Percentiles rank a stretch among this genome's conserved stretches.
These are phyloP conservation scores for Brachypodium distachyon DNA, from an alignment of 202 grass and related monocot species.

Conservation along the genomic window DNA sequence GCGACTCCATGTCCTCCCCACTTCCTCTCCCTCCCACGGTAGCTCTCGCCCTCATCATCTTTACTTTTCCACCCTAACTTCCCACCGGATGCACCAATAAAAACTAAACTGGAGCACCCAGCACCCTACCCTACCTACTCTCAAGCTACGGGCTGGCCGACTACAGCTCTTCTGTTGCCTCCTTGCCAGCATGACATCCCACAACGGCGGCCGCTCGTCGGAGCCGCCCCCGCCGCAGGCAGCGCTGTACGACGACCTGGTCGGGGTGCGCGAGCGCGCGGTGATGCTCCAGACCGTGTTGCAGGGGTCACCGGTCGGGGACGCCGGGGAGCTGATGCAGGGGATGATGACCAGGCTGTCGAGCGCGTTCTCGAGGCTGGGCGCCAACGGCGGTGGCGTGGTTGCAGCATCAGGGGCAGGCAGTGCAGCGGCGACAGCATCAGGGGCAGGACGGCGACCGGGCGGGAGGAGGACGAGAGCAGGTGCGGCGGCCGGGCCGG, in stretches of 20 bases:
- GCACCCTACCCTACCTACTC: background rate
- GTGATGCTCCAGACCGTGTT: constrained; percentile 23
- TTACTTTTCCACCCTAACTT: constrained; percentile 33
- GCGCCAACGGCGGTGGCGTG: background rate
- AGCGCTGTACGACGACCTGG: background rate
- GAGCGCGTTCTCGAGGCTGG: constrained; percentile 7
- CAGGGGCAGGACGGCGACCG: background rate
- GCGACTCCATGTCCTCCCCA: background rate
- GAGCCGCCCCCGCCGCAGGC: too few relatives aligned
- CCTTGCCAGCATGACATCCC: background rate
- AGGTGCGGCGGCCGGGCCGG: background rate
- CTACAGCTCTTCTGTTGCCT: too few relatives aligned
- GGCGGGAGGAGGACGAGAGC: background rate
- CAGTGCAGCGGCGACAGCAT: background rate
- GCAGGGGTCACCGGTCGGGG: background rate
- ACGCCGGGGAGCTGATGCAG: background rate
- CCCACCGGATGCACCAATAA: constrained; percentile 29
- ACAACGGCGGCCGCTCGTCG: background rate
- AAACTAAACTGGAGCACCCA: constrained; percentile 10
- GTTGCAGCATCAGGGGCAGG: background rate
- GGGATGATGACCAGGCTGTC: constrained; percentile 31
- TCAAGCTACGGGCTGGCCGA: too few relatives aligned
- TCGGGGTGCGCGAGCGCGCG: background rate
- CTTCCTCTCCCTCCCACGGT: constrained; percentile 19
- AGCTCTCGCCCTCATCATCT: too few relatives aligned